Base-by-base conservation (phyloP, 495 filamentous ascomycete genomes). In the Neurospora tetraspora region DNA sequence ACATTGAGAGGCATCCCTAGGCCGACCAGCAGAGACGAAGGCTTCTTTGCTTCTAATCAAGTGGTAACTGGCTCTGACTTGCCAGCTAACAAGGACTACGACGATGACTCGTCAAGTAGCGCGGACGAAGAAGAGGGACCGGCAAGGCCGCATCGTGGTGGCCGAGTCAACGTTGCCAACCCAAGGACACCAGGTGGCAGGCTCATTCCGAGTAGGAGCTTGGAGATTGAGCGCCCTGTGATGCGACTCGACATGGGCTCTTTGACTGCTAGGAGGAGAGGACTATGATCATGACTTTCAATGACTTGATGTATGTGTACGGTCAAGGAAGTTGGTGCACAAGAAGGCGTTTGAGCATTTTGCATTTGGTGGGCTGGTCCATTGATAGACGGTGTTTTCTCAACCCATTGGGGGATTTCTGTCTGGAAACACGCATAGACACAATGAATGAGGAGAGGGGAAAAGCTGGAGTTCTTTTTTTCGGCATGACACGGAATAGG, bases 81-180 rank as follows among this genome's bases (percentile, higher is more conserved):
- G 53, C 53, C 53, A 65, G 53, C 6, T 9, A 65, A 65, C 31
- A 65, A 65, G 14, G 53, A 65, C 27, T 65, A 65, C 4, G 76
- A 80, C 3, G 81, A 82, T 31, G 79, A 83, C 53, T 81, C 81
- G 12, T 82, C 81, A 45, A 76, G 80, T 38, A 79, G 81, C 75
- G 76, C 73, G 4, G 85, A 81, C 27, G 80, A 80, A 3, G 78
- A 82, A 12, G 76, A 75, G 27, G 76, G 77, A 45, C 81, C 79
- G 1, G 80, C 80, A 20, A 71, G 85, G 70, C 77, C 84, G 37
- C 82, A 85, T 39, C 80, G 84, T 10, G 74, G 79, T 10, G 84
- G 85, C 4, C 75, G 86, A 2, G 87, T 89, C 38, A 88, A 87
- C 68, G 83, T 89, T 5, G 83, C 82, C 1, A 86, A 89, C 75